Percentiles rank a stretch among this genome's conserved stretches.
Conservation (phyloP, 1,139 yeast species). For the Diutina pseudorugosa region DNA sequence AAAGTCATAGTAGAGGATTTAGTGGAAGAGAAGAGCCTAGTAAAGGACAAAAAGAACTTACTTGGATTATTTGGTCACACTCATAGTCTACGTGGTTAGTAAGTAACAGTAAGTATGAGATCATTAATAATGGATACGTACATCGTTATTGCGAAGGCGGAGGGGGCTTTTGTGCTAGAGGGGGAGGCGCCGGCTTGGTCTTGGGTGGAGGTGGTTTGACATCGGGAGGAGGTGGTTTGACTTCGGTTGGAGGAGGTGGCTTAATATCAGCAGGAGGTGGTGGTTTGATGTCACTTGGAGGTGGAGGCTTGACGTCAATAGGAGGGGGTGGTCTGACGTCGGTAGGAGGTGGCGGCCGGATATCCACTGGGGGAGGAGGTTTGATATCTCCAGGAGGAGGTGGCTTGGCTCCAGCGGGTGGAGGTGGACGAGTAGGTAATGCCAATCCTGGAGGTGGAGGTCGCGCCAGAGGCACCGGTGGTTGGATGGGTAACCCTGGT, state of each 20-base stretch:
- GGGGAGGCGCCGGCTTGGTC: conserved; percentile 5
- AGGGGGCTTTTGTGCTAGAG: conserved; percentile 5
- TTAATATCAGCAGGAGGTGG: conserved; percentile 5
- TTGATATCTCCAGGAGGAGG: conserved; percentile 4
- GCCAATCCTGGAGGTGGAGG: conserved; percentile 13
- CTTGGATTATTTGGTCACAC: too few species aligned
- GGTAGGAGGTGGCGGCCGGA: conserved; percentile 5
- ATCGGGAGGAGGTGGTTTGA: neutral
- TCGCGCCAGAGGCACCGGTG: neutral
- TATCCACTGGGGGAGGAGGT: neutral
- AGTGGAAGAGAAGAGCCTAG: too few species aligned
- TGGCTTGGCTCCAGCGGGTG: conserved; percentile 5
- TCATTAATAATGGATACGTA: neutral
- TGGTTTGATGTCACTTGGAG: conserved; percentile 8
- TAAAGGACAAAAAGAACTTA: too few species aligned
- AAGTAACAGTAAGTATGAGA: neutral
- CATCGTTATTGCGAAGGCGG: conserved; percentile 3
- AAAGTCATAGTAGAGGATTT: too few species aligned
- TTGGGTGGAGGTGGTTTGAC: neutral
- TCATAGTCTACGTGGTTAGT: neutral
- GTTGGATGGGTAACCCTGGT: neutral
- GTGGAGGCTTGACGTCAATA: conserved; percentile 5
- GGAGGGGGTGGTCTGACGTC: conserved; percentile 5
- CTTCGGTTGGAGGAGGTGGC: conserved; percentile 5
- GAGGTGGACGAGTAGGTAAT: conserved; percentile 5